Base-by-base conservation (phyloP, 306 rosid genomes). In the Quercus glauca region DNA sequence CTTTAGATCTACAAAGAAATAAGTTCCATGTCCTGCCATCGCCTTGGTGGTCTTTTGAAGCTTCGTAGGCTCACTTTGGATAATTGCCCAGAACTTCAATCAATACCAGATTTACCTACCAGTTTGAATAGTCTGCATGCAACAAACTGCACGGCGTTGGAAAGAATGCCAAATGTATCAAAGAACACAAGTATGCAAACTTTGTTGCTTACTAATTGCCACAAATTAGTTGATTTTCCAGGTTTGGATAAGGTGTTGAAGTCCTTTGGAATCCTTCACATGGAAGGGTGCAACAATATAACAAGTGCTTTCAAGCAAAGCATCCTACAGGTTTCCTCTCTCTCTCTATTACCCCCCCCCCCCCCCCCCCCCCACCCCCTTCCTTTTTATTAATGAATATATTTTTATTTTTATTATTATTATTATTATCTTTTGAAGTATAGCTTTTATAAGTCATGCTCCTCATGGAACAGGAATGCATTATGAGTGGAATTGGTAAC, bases 261-360 rank as follows among this genome's bases (percentile, higher is more conserved):
- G 5, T 55, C 69, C 29, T 6, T 73, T 29, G 3, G 23, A 1
- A 6, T 12, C 1, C 7, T 81, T 33, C 73, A 7, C 12, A 56
- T 78, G 73, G 79, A 45, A 53, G 83, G 80, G n/a, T 81, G 80
- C 73, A 70, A 25, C 52, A 81, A 55, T n/a, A 45, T 85, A 21
- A 4, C 80, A 19, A 33, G 52, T n/a, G 12, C 76, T 28, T 15
- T 63, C 20, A 74, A 33, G 6, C 61, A 35, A 25, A 78, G 17
- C 75, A 28, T 85, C 65, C 53, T 81, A 25, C 81, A 81, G 83
- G 85, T 78, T 51, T n/a, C 5, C 25, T 31, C 49, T 20, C 58
- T 31, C 75, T 63, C 53, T 71, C 67, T 73, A 49, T 31, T n/a
- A n/a, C 18, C 2, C 7, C 2, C 43, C 0, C 43, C 8, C 10